These are phyloP conservation scores for Tremellales sp. DNA, from an alignment of 1,284 basidiomycete species.

Conservation along the genomic window DNA sequence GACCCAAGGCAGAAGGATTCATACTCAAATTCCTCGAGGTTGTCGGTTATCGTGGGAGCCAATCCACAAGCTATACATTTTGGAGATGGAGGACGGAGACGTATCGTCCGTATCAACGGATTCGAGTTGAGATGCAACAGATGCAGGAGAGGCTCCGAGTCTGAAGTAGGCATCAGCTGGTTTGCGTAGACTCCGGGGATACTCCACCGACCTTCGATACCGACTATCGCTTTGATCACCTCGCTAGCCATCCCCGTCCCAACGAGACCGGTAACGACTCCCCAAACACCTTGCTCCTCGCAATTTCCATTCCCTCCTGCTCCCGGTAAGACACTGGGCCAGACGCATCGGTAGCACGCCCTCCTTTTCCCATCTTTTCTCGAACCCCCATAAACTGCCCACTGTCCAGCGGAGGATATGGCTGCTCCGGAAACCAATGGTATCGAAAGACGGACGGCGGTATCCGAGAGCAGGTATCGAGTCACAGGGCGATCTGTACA, in stretches of 20 bases:
- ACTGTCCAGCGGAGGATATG: constrained; percentile 85
- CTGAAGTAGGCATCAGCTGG: constrained; percentile 6
- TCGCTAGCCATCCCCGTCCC: constrained; percentile 89
- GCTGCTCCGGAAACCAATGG: constrained; percentile 92
- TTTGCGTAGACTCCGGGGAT: neutral
- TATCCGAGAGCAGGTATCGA: constrained; percentile 91
- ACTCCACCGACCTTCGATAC: constrained; percentile 59
- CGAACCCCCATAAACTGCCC: constrained; percentile 62
- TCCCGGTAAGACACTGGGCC: constrained; percentile 66
- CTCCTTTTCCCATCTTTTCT: constrained; percentile 50
- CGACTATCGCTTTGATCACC: constrained; percentile 75
- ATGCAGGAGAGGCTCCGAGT: constrained; percentile 26
- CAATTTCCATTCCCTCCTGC: constrained; percentile 66
- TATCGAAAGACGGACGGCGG: constrained; percentile 66
- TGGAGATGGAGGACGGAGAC: constrained; percentile 59
- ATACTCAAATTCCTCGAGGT: constrained; percentile 56
- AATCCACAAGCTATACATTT: constrained; percentile 40
- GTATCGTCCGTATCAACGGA: constrained; percentile 75
- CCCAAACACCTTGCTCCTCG: constrained; percentile 86
- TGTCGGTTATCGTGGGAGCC: constrained; percentile 24
- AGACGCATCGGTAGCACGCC: constrained; percentile 93
- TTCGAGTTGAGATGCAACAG: constrained; percentile 27
- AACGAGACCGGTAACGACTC: constrained; percentile 83
- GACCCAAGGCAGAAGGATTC: constrained; percentile 66
- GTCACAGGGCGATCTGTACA: constrained; percentile 93